Evolutionary conservation across 2,329 filamentous ascomycete genomes (phyloP), one percentile per base, ranked within the genome.

Genomic region (Talaromyces sp.): DNA sequence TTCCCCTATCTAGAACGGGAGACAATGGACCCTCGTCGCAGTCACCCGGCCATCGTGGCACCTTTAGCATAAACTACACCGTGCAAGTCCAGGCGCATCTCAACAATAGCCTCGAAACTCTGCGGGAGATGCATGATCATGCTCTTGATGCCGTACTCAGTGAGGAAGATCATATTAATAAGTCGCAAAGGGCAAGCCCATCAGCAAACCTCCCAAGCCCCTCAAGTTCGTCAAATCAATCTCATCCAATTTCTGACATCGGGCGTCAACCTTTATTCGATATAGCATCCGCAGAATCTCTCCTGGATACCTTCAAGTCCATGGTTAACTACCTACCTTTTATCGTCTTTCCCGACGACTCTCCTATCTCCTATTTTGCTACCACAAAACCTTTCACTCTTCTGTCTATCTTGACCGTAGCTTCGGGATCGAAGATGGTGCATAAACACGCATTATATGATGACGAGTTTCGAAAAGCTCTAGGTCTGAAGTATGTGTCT

Each of bases 221-320:
- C 16, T 50, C 42, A 9, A 52, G 3, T 10, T 36, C n/a, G 52
- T 7, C 52, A 61, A 56, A n/a, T n/a, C 16, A 16, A 12, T 44
- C n/a, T 56, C 16, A 61, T 52, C 16, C 14, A 28, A 56, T 12
- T 30, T 12, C 40, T 42, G 28, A 51, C 42, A 61, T 61, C 33
- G 56, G 59, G 59, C 59, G 59, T 42, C 59, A 61, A 18, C 59
- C 59, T 61, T 61, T 61, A 61, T 61, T 61, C n/a, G 59, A 61
- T 16, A 12, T 56, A 40, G 52, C 59, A 56, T 61, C 59, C 9
- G 59, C 59, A 28, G 59, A 61, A 61, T 12, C 18, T 56, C 59
- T 61, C 53, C 53, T 61, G 9, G 40, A 61, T n/a, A 56, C 12
- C 42, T 61, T 61, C 59, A 61, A 52, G 27, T 56, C 40, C 8